Percentiles rank a stretch among this genome's conserved stretches.
Evolutionary conservation across 2,329 filamentous ascomycete genomes (phyloP).

Genomic region (Fusarium stilboides): DNA sequence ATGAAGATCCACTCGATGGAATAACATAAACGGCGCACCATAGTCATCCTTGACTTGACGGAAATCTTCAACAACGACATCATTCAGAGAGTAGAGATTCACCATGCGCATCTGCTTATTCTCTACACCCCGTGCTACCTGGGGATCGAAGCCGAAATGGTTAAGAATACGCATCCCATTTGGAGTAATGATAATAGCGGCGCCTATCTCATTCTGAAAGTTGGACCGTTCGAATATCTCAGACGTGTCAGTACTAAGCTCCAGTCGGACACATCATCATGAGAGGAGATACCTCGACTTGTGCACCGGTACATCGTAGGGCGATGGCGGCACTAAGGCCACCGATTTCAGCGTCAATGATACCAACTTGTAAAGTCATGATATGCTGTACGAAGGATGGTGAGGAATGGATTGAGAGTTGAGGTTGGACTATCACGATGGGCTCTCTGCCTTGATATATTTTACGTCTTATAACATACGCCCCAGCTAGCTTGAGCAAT

Average conservation of each 20-base stretch:
- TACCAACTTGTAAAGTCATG: not conserved
- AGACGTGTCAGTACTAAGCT: not conserved
- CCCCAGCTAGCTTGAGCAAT: too few relatives aligned
- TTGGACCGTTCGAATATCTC: conserved; percentile 4
- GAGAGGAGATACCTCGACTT: conserved; percentile 2
- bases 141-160: not conserved
- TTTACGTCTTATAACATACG: too few relatives aligned
- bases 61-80: not conserved
- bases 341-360: not conserved
- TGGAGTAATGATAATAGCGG: not conserved
- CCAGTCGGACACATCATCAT: too few relatives aligned
- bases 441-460: too few relatives aligned
- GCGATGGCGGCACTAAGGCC: not conserved
- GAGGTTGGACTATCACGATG: too few relatives aligned
- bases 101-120: conserved; percentile 20
- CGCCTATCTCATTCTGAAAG: conserved; percentile 12
- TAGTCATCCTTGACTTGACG: not conserved
- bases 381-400: not conserved
- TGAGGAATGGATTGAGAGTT: too few relatives aligned
- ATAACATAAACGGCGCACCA: not conserved
- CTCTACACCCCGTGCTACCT: not conserved
- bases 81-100: not conserved
- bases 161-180: not conserved
- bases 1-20: not conserved
- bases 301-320: not conserved